Base-by-base conservation (phyloP, 306 rosid genomes). In the Crotalaria pallida region DNA sequence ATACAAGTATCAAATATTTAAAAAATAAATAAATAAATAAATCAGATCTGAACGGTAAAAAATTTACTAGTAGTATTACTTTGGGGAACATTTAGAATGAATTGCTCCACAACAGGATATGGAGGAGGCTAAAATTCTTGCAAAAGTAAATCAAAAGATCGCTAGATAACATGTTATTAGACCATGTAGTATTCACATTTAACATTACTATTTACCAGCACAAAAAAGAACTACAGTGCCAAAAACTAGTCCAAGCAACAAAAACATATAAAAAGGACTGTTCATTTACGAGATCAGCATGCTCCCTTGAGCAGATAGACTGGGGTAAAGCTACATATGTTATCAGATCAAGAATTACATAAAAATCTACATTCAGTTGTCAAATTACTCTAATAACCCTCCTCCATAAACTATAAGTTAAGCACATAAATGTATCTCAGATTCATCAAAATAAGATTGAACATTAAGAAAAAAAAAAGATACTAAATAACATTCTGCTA, bases 231-330 rank as follows among this genome's bases (percentile, higher is more conserved):
- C 15, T 40, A 50, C 16, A 38, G 41, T 69, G 21, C n/a, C 55
- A 24, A 53, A 50, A 31, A 51, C 22, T 69, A 1, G 64, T 41
- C 64, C 12, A 69, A 38, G 23, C 71, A 69, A 76, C 58, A 69
- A 50, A 69, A 40, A 18, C 49, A 52, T 1, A 58, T 47, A 17
- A 27, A 58, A 22, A 34, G 52, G 17, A 40, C 67, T 43, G 60
- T 31, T 62, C 69, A 45, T 75, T 61, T 67, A 31, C 4, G 23
- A 74, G 13, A 65, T 61, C 16, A 23, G 10, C 17, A 58, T 67
- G 9, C 12, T 10, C 3, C n/a, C 44, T 38, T 38, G 13, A 38
- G 44, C n/a, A 38, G 44, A 38, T 13, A 38, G 44, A n/a, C 13
- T 38, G 17, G 17, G 1, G 6, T 43, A 43, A 43, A 7, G 17